phyloP scores from a whole-genome alignment of 805 yeast species.

The Suhomyces faveliae region DNA sequence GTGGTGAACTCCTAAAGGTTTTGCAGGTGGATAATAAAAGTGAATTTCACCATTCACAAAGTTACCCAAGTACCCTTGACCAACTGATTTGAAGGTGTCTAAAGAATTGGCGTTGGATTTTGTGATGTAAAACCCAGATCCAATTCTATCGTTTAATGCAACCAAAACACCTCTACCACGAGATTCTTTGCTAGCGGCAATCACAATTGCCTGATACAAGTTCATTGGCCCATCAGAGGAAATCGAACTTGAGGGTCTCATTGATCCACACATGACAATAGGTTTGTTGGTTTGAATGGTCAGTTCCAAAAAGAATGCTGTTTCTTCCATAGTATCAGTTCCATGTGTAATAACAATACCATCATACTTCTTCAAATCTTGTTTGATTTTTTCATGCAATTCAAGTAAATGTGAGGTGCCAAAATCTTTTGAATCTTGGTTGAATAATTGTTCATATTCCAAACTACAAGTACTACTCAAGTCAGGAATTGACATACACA shows the following conservation, averaged over 20 bases:
- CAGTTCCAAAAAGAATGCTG: slow-evolving; percentile 60
- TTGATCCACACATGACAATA: slow-evolving; percentile 67
- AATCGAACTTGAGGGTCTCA: slow-evolving; percentile 71
- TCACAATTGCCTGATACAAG: slow-evolving; percentile 64
- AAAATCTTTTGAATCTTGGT: slow-evolving; percentile 60
- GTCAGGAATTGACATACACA: slow-evolving; percentile 55
- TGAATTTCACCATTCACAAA: slow-evolving; percentile 66
- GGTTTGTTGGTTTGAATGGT: slow-evolving; percentile 48
- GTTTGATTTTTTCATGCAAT: slow-evolving; percentile 46
- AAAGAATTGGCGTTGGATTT: slow-evolving; percentile 69
- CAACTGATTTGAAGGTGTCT: slow-evolving; percentile 65
- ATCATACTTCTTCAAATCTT: slow-evolving; percentile 45
- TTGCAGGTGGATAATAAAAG: slow-evolving; percentile 61
- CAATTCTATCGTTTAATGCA: slow-evolving; percentile 64
- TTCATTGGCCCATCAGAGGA: slow-evolving; percentile 76
- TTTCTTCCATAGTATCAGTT: slow-evolving; percentile 69
- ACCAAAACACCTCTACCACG: slow-evolving; percentile 61
- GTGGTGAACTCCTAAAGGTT: slow-evolving; percentile 49
- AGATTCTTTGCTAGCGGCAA: slow-evolving; percentile 53
- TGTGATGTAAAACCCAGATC: slow-evolving; percentile 68
- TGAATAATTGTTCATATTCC: slow-evolving; percentile 61
- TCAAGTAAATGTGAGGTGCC: slow-evolving; percentile 44
- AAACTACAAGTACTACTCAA: slow-evolving; percentile 52
- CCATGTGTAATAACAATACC: slow-evolving; percentile 71
- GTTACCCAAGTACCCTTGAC: slow-evolving; percentile 70